Base-by-base conservation (phyloP, 148 eudicot species). In the Mesembryanthemum crystallinum region DNA sequence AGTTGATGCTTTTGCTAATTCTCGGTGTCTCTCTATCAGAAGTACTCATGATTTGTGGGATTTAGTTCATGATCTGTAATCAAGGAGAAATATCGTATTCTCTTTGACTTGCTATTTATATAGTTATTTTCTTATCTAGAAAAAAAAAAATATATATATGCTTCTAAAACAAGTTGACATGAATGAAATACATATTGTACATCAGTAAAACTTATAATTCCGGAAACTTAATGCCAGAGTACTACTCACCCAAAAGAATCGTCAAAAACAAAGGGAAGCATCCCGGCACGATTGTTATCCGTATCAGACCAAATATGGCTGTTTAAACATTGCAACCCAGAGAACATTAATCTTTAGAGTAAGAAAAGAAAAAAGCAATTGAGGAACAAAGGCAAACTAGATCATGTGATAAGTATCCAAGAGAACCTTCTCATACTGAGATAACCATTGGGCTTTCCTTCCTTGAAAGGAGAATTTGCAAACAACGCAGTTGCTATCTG, bases 401-500 rank as follows among this genome's bases (percentile, higher is more conserved):
- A 60, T 8, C 6, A 39, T 27, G 70, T 62, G 61, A 73, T 64
- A 29, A 33, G 58, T 57, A 75, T 58, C 45, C 62, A 63, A 45
- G 29, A 68, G 70, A 47, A 75, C 99, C 98, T 92, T 85, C 99
- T 88, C 99, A 84, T 92, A 84, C 99, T 91, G 74, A 96, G 91
- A 84, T 86, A 96, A 78, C 93, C 99, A 84, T 92, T 96, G 25
- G 95, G 98, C 82, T 87, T 96, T 77, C 95, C 99, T 86, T 96
- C 99, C 55, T 83, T 92, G 81, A 96, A 96, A 81, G 99, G 99
- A 30, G 99, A 96, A 88, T 96, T 96, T 20, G 99, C 97, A 88
- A 96, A 96, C 66, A 96, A 82, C 15, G 99, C 93, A 25, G 99
- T 95, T 47, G 99, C 98, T 72, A 96, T 86, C 99, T 92, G 93